Base-by-base conservation (phyloP, 2,329 filamentous ascomycete species). In the Colletotrichum musicola region DNA sequence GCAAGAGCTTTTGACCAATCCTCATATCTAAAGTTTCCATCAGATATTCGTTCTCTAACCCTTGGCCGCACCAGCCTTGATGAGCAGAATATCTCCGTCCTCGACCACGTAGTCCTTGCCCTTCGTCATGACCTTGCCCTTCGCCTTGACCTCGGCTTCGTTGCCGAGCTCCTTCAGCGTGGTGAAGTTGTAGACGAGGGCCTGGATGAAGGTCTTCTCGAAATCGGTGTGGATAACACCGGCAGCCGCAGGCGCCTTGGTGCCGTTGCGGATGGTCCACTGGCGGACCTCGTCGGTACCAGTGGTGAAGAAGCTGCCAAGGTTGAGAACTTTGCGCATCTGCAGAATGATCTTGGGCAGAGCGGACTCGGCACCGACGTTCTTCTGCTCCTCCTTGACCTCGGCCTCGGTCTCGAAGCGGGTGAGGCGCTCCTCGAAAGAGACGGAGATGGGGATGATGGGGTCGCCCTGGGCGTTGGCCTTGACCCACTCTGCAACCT, bases 171-270 rank as follows among this genome's bases (percentile, higher is more conserved):
- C 96, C 83, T 92, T 94, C 62, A 99, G 84, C 2, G 87, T 83
- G 27, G 79, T 85, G 83, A 90, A 99, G 85, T 97, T 98, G 85
- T 97, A 98, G 35, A 98, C 94, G 72, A 99, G 88, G 71, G 88
- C 92, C 84, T 99, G 97, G 76, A 99, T 99, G 80, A 99, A 99
- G 0, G 97, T 99, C 90, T 99, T 99, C 83, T 99, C 96, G 74
- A 99, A 98, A 80, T 99, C 96, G 73, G 92, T 93, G 84, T 99
- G 96, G 74, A 99, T 99, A 71, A 99, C 96, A 87, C 96, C 96
- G 44, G 96, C 96, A 54, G 96, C 96, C 78, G 97, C 93, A 18
- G 96, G 96, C n/a, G 96, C 96, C 86, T 99, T 99, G 78, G 92
- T 97, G 75, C 94, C 95, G 77, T 93, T 95, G 68, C 96, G 90